Percentiles rank a stretch among this genome's conserved stretches.
These are phyloP conservation scores for Gossypium schwendimanii DNA, from an alignment of 441 rosid species.

Conservation along the genomic window DNA sequence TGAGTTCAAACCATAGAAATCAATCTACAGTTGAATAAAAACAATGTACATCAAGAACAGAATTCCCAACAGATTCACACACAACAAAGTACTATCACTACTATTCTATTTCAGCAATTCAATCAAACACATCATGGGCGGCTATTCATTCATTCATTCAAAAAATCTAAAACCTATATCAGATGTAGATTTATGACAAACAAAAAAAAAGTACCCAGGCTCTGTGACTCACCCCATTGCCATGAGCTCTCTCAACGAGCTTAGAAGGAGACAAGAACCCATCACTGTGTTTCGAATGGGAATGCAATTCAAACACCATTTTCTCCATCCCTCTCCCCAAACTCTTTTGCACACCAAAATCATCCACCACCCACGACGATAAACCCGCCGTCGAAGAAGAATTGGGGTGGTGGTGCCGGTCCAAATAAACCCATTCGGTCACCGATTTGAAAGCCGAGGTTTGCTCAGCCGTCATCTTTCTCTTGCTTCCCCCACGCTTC, in stretches of 20 bases:
- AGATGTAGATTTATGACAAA: not conserved
- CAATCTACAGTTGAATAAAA: not conserved
- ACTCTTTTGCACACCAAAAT: constrained; percentile 46
- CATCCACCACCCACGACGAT: constrained; percentile 37
- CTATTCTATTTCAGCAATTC: not conserved
- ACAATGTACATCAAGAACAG: not conserved
- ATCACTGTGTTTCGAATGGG: constrained; percentile 86
- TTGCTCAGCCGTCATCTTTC: constrained; percentile 68
- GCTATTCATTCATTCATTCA: not conserved
- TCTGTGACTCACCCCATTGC: constrained; percentile 57
- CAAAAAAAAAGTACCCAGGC: not conserved
- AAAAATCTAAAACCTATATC: not conserved
- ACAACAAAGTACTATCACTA: not conserved
- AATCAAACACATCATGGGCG: not conserved
- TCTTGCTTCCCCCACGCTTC: constrained; percentile 67
- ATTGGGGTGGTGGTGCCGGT: constrained; percentile 18
- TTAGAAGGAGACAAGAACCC: constrained; percentile 84
- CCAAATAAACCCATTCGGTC: constrained; percentile 60
- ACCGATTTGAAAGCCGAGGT: constrained; percentile 51
- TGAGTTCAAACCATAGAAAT: not conserved
- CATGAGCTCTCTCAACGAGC: constrained; percentile 81
- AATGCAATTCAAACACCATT: constrained; percentile 73
- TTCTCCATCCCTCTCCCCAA: constrained; percentile 30
- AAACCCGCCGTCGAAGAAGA: constrained; percentile 22
- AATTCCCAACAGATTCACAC: not conserved